Evolutionary conservation across 192 early-diverging fungal genomes (phyloP), one percentile per base, ranked within the genome.

Genomic region (Coemansia aciculifera): DNA sequence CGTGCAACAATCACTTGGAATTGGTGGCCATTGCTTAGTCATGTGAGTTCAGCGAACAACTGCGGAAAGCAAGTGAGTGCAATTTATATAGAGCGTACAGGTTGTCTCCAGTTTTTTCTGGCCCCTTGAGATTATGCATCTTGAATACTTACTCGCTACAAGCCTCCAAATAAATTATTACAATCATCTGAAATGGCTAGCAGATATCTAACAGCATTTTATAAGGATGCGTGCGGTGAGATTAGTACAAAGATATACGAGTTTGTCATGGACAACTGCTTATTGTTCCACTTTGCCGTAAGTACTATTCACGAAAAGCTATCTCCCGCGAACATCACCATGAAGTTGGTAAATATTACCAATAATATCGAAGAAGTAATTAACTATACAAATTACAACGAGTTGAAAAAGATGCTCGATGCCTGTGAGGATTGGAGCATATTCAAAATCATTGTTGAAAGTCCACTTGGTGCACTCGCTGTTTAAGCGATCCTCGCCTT

Each of bases 221-320:
- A 56, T 4, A 56, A 17, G 52, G 52, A 56, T 56, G 8, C 52
- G 15, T 56, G 29, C 4, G 52, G 52, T 13, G 52, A 56, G 32
- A 27, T 56, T 11, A 56, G 29, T 15, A 56, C 52, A 32, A 56
- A 29, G 52, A 27, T 56, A 31, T 56, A 56, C 52, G 52, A 56
- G 52, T 56, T 56, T 56, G 52, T 56, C 52, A 56, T 56, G 52
- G 52, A 56, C 52, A 56, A 56, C 24, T 56, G 52, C 52, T 29
- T 56, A 9, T 6, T 56, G 52, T 56, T 56, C 27, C 27, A 29
- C 13, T 24, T 56, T 5, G 52, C 52, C 13, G 27, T 29, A 15
- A 56, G 52, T 19, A 56, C 52, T 56, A 56, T 56, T 3, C 52
- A 56, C 13, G 13, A 56, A 19, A 56, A 56, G 23, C 52, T 56